phyloP scores from a whole-genome alignment of 257 asterid species.

The Forsythia suspensa region DNA sequence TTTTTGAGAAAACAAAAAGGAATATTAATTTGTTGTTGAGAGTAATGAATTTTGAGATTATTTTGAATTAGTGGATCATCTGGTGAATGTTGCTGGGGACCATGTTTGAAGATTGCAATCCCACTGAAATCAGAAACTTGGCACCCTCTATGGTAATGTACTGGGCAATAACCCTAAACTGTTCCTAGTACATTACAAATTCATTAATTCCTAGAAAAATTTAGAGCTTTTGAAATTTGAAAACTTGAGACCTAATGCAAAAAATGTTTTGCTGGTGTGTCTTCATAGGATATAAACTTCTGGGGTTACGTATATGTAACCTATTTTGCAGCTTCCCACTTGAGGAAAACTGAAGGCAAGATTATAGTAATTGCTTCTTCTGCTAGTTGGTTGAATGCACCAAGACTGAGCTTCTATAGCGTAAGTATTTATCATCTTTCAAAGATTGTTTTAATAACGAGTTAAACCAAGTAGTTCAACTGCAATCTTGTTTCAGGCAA shows the following conservation, averaged over 20 bases:
- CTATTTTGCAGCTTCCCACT: slow-evolving; percentile 52
- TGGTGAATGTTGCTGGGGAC: slow-evolving; percentile 69
- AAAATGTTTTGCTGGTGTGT: not conserved
- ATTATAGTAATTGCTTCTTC: slow-evolving; percentile 66
- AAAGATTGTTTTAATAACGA: not conserved
- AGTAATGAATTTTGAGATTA: not conserved
- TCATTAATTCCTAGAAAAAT: not conserved
- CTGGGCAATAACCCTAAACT: not conserved
- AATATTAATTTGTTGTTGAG: not conserved
- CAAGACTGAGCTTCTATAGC: slow-evolving; percentile 66
- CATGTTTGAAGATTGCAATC: slow-evolving; percentile 53
- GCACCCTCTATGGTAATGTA: slow-evolving; percentile 56
- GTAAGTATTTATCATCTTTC: slow-evolving; percentile 24
- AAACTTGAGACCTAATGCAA: not conserved
- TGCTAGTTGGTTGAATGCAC: slow-evolving; percentile 77
- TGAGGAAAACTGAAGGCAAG: slow-evolving; percentile 60
- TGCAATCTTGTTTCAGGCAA: slow-evolving; percentile 48
- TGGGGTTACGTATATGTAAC: slow-evolving; percentile 76
- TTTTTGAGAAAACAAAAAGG: not conserved
- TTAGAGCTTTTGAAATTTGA: not conserved
- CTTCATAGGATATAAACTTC: slow-evolving; percentile 64
- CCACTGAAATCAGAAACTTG: slow-evolving; percentile 42
- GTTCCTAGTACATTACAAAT: too few relatives aligned
- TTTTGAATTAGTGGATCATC: slow-evolving; percentile 61
- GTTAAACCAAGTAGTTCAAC: not conserved